Evolutionary conservation across 2,329 filamentous ascomycete species (phyloP).

Genomic region (Fusarium sp.): DNA sequence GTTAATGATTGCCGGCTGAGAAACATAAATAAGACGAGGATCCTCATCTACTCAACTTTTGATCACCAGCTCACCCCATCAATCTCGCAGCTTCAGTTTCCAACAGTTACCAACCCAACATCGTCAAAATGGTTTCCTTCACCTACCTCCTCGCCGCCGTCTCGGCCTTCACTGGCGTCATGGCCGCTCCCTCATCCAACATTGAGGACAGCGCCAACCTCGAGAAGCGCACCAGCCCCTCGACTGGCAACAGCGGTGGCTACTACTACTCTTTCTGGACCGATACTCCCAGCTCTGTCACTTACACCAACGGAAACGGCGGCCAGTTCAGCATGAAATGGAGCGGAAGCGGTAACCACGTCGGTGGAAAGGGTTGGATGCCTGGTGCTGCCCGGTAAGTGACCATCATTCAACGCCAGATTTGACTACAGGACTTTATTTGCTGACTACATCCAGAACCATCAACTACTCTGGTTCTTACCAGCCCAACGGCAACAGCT

Average conservation of each 20-base stretch:
- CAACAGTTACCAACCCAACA: not conserved
- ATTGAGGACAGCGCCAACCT: slow-evolving; percentile 38
- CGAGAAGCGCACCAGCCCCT: slow-evolving; percentile 50
- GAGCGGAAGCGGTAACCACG: slow-evolving; percentile 48
- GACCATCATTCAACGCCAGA: slow-evolving; percentile 26
- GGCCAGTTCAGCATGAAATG: slow-evolving; percentile 59
- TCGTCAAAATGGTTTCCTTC: slow-evolving; percentile 38
- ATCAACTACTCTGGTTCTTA: slow-evolving; percentile 48
- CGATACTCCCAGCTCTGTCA: slow-evolving; percentile 56
- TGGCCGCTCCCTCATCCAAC: slow-evolving; percentile 34
- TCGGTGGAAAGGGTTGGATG: slow-evolving; percentile 44
- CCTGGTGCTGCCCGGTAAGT: slow-evolving; percentile 47
- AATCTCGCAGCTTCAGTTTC: not conserved
- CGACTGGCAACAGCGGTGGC: slow-evolving; percentile 51
- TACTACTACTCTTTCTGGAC: slow-evolving; percentile 62
- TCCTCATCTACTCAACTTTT: not conserved
- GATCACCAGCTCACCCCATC: not conserved
- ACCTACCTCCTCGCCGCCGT: slow-evolving; percentile 37
- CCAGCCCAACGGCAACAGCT: slow-evolving; percentile 51
- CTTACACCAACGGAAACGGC: slow-evolving; percentile 56
- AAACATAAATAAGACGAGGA: slow-evolving; percentile 24
- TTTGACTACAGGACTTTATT: slow-evolving; percentile 31
- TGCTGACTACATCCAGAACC: slow-evolving; percentile 20
- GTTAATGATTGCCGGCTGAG: not conserved
- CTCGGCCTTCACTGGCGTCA: slow-evolving; percentile 29